A percentile compares a stretch with the other conserved stretches of the same genome.
phyloP scores from a whole-genome alignment of 148 eudicot species.

The Nepenthes gracilis region DNA sequence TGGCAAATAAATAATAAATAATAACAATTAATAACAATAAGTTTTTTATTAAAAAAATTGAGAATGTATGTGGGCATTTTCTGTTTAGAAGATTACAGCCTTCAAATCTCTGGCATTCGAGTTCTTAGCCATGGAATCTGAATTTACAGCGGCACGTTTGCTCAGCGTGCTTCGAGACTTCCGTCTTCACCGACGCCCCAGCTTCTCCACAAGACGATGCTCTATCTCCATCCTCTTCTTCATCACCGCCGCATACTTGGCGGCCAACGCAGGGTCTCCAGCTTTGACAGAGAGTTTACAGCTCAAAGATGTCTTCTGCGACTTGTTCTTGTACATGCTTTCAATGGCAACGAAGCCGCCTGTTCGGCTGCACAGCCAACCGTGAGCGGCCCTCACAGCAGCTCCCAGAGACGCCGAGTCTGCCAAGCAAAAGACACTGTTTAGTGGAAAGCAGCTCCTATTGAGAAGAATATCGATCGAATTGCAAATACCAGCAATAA shows the following conservation, averaged over 20 bases:
- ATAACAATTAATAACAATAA: too few relatives aligned
- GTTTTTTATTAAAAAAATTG: too few relatives aligned
- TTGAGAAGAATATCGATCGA: not conserved
- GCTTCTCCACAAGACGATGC: constrained; percentile 53
- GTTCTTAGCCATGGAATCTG: too few relatives aligned
- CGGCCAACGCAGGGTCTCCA: constrained; percentile 51
- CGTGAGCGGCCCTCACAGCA: constrained; percentile 91
- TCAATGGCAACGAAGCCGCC: constrained; percentile 64
- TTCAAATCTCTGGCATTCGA: too few relatives aligned
- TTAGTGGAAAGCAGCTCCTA: not conserved
- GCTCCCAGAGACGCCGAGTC: constrained; percentile 85
- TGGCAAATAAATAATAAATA: too few relatives aligned
- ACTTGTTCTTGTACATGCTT: constrained; percentile 46
- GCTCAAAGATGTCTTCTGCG: constrained; percentile 47
- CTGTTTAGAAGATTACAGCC: too few relatives aligned
- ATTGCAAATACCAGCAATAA: not conserved
- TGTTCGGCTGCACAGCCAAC: constrained; percentile 73
- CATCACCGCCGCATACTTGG: constrained; percentile 54
- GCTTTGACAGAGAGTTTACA: constrained; percentile 58
- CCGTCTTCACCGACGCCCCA: constrained; percentile 40
- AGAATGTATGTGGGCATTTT: too few relatives aligned
- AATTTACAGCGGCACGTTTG: too few relatives aligned
- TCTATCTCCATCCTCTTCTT: constrained; percentile 77
- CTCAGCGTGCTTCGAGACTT: too few relatives aligned
- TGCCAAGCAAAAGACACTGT: constrained; percentile 13